These are phyloP conservation scores for Schoenoplectus tabernaemontani DNA, from an alignment of 202 grass and related monocot species.

Conservation along the genomic window DNA sequence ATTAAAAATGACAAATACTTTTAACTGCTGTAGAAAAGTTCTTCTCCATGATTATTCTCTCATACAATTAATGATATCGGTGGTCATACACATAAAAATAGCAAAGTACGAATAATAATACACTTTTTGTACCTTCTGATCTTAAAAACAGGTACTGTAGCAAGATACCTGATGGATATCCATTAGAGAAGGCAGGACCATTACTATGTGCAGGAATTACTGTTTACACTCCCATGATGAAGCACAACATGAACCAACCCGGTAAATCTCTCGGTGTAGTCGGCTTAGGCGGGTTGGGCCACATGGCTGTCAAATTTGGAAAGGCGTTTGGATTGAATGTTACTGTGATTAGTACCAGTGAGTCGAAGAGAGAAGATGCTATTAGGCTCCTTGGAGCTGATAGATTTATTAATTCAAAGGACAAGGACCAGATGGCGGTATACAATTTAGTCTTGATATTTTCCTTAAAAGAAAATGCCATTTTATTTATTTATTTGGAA, in stretches of 20 bases:
- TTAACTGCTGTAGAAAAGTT: no score
- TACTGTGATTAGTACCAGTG: conserved; percentile 40
- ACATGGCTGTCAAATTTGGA: conserved; percentile 48
- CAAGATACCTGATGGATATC: conserved; percentile 44
- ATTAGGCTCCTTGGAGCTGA: conserved; percentile 28
- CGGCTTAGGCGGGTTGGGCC: conserved; percentile 35
- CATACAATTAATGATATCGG: not conserved
- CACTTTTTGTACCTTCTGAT: not conserved
- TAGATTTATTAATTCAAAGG: conserved; percentile 33
- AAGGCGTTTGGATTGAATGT: conserved; percentile 43
- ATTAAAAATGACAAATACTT: no score
- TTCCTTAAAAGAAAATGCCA: not conserved
- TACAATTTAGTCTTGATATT: not conserved
- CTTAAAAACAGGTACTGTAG: conserved; percentile 26
- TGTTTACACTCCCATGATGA: conserved; percentile 41
- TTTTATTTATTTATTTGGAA: not conserved
- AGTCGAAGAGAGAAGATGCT: conserved; percentile 35
- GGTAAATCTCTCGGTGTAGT: conserved; percentile 42
- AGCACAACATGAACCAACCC: conserved; percentile 41
- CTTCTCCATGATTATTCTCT: not conserved
- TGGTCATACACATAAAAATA: not conserved
- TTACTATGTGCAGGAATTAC: conserved; percentile 43
- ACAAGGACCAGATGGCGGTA: conserved; percentile 37
- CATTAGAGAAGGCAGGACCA: conserved; percentile 30
- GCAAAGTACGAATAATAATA: not conserved